These are phyloP conservation scores for Populus alba DNA, from an alignment of 345 rosid species.

Conservation along the genomic window DNA sequence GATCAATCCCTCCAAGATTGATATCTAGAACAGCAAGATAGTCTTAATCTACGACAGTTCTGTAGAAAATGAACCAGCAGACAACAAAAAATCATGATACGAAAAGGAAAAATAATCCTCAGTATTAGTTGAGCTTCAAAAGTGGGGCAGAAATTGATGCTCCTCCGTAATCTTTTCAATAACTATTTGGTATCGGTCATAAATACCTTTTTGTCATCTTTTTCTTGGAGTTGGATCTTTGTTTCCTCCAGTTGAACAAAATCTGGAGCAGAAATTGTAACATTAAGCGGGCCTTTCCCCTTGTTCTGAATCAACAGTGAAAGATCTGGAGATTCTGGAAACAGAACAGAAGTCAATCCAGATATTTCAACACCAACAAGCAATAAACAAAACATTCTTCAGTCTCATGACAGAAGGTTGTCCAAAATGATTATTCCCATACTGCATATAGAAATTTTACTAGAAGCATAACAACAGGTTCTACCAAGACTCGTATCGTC, in stretches of 20 bases:
- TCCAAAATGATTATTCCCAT: background rate
- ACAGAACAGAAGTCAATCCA: constrained; percentile 8
- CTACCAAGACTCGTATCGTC: background rate
- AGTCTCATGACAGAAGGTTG: background rate
- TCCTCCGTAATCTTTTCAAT: constrained; percentile 4
- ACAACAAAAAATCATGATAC: background rate
- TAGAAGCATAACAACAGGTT: background rate
- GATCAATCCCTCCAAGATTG: background rate
- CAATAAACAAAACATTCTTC: background rate
- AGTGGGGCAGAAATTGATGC: background rate
- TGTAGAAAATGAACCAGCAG: background rate
- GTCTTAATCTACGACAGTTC: background rate
- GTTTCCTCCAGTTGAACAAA: constrained; percentile 44
- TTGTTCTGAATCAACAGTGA: constrained; percentile 71
- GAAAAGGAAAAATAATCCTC: too few species aligned
- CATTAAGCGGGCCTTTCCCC: constrained; percentile 43
- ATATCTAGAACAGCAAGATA: background rate
- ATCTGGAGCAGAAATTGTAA: constrained; percentile 58
- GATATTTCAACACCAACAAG: background rate
- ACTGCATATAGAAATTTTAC: background rate
- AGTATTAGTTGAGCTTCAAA: background rate
- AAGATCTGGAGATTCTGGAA: constrained; percentile 62
- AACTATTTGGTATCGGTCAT: background rate
- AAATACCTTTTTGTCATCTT: constrained; percentile 51
- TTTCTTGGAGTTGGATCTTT: constrained; percentile 46